Conservation (phyloP, 192 early-diverging fungal species). For the Backusella sp. region DNA sequence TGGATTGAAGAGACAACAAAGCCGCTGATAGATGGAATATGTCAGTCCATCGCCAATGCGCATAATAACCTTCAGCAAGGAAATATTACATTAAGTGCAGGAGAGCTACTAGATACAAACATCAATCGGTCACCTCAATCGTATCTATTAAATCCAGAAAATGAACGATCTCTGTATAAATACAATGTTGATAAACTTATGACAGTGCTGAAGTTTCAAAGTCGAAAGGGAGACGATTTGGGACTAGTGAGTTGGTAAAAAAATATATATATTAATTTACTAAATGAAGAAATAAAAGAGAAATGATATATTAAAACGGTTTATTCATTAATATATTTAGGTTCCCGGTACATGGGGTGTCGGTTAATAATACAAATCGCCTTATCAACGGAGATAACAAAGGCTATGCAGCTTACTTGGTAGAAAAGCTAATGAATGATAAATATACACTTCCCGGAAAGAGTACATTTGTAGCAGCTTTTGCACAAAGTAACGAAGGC, state of each 20-base stretch:
- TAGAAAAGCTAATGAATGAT: slow-evolving; percentile 23
- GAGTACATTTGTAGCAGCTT: slow-evolving; percentile 26
- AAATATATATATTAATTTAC: background rate
- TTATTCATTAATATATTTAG: background rate
- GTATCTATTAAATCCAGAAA: slow-evolving; percentile 26
- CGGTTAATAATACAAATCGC: slow-evolving; percentile 29
- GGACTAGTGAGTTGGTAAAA: slow-evolving; percentile 29
- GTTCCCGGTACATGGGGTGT: slow-evolving; percentile 32
- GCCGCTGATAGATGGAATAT: slow-evolving; percentile 25
- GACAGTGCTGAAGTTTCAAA: slow-evolving; percentile 27
- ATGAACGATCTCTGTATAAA: slow-evolving; percentile 23
- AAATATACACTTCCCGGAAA: slow-evolving; percentile 18
- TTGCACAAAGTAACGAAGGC: slow-evolving; percentile 31
- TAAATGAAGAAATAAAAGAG: slow-evolving; percentile 9
- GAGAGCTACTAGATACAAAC: slow-evolving; percentile 29
- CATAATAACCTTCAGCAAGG: slow-evolving; percentile 24
- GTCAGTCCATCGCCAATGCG: slow-evolving; percentile 18
- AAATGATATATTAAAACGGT: background rate
- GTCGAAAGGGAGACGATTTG: slow-evolving; percentile 9
- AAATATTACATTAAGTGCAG: background rate
- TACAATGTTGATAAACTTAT: slow-evolving; percentile 30
- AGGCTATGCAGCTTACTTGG: slow-evolving; percentile 27
- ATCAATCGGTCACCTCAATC: slow-evolving; percentile 29
- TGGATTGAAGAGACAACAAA: slow-evolving; percentile 27
- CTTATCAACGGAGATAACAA: slow-evolving; percentile 34